Evolutionary conservation across 768 basidiomycete species (phyloP), one percentile per base, ranked within the genome.

Genomic region (Mycena chlorophos): DNA sequence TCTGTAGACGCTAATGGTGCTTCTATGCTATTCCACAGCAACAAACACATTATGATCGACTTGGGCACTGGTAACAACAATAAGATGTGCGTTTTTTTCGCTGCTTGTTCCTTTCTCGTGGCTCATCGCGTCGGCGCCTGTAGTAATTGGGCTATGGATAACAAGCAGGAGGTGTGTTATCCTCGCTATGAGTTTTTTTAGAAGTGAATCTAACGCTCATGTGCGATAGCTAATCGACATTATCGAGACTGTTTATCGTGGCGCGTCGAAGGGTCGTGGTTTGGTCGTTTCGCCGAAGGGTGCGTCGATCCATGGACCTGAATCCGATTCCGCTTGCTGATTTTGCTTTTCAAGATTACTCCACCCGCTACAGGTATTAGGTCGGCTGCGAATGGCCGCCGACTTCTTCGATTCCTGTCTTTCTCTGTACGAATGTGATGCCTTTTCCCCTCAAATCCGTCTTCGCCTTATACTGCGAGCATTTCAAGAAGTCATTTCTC

Each of bases 21-120:
- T 65, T 50, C 26, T 27, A 49, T 13, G 29, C 13, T 16, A 14
- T 20, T 12, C 14, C 28, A 0, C 64, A 96, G 95, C 39, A 96
- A 96, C 72, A 97, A 98, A 69, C 97, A 98, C 69, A 98, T 98
- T 75, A 98, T 98, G 96, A 98, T 99, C 67, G 97, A 98, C 83
- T 75, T 98, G 62, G 95, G 94, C n/a, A 98, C 95, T 48, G 95
- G 95, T 78, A 97, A 98, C 73, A 98, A 98, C 75, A 98, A 98
- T 75, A 98, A 98, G 78, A 97, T 97, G 94, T 95, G 55, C 61
- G 92, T 78, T 13, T 52, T 43, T 0, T 27, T 22, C 31, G 5
- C 17, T 30, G 38, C 17, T 52, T 31, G 2, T 22, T 19, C 29
- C 31, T 34, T 34, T 34, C 31, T 8, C 17, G 31, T 17, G 31